Evolutionary conservation across 2,329 filamentous ascomycete genomes (phyloP).

Genomic region (Sporothrix euskadiensis): DNA sequence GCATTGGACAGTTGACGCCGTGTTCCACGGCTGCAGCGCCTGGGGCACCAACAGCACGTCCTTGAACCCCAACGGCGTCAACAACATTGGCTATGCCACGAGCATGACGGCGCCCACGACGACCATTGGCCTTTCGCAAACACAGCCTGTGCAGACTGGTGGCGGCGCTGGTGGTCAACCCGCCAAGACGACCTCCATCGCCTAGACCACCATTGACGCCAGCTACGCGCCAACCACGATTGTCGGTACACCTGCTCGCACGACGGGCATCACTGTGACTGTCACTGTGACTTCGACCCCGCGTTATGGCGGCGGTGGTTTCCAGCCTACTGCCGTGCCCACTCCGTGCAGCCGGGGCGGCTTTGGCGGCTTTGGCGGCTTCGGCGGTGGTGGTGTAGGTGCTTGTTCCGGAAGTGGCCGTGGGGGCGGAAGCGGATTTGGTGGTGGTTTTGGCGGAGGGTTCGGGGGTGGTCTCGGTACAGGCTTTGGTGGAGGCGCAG

Average conservation of each 20-base stretch:
- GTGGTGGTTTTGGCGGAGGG: neutral
- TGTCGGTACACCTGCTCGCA: neutral
- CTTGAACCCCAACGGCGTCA: slow-evolving; percentile 35
- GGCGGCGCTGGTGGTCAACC: neutral
- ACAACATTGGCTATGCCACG: slow-evolving; percentile 36
- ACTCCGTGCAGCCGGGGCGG: slow-evolving; percentile 8
- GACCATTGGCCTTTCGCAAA: slow-evolving; percentile 21
- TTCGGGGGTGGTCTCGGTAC: neutral
- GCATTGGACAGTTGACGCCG: slow-evolving; percentile 38
- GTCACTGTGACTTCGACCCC: slow-evolving; percentile 24
- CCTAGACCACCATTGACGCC: slow-evolving; percentile 5
- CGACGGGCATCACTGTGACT: slow-evolving; percentile 23
- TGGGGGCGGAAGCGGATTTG: neutral
- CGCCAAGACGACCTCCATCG: neutral
- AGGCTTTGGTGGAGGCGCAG: neutral
- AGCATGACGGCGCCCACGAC: slow-evolving; percentile 30
- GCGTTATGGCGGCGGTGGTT: neutral
- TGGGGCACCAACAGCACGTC: slow-evolving; percentile 32
- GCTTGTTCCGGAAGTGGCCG: neutral
- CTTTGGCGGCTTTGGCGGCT: slow-evolving; percentile 19
- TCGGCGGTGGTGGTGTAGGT: neutral
- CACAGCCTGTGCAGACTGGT: neutral
- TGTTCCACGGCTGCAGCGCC: slow-evolving; percentile 36
- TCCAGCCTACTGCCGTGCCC: slow-evolving; percentile 11
- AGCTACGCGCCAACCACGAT: slow-evolving; percentile 25